These are phyloP conservation scores for Nephelium lappaceum DNA, from an alignment of 345 rosid genomes.

Conservation along the genomic window DNA sequence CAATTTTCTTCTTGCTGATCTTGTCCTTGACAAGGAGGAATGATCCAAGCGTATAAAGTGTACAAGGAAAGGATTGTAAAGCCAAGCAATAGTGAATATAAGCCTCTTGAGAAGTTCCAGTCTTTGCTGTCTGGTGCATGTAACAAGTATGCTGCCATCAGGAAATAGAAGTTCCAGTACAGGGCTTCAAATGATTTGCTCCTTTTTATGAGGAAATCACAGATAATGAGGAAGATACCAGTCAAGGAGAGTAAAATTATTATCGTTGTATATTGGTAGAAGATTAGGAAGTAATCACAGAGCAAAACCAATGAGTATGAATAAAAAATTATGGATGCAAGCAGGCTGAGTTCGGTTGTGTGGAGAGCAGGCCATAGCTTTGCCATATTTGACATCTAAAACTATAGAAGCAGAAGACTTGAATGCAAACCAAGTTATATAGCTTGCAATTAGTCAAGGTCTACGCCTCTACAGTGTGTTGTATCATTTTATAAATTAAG, in stretches of 20 bases:
- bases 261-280: not conserved
- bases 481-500: too few species aligned
- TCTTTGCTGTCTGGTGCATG: not conserved
- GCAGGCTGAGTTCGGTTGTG: conserved; percentile 4
- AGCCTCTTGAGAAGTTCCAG: not conserved
- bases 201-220: not conserved
- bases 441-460: not conserved
- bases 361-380: not conserved
- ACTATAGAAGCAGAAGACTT: not conserved
- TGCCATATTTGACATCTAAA: not conserved
- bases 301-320: conserved; percentile 1
- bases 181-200: conserved; percentile 9
- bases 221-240: not conserved
- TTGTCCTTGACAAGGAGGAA: not conserved
- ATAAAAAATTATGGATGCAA: conserved; percentile 1
- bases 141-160: not conserved
- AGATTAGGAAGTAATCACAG: conserved; percentile 1
- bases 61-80: conserved; percentile 5
- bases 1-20: not conserved
- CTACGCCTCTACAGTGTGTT: not conserved
- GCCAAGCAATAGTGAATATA: not conserved
- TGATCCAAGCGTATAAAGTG: not conserved
- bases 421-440: not conserved
- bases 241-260: not conserved
- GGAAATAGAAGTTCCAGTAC: conserved; percentile 12